These are phyloP conservation scores for Lodderomyces beijingensis DNA, from an alignment of 1,139 yeast species.

Conservation along the genomic window DNA sequence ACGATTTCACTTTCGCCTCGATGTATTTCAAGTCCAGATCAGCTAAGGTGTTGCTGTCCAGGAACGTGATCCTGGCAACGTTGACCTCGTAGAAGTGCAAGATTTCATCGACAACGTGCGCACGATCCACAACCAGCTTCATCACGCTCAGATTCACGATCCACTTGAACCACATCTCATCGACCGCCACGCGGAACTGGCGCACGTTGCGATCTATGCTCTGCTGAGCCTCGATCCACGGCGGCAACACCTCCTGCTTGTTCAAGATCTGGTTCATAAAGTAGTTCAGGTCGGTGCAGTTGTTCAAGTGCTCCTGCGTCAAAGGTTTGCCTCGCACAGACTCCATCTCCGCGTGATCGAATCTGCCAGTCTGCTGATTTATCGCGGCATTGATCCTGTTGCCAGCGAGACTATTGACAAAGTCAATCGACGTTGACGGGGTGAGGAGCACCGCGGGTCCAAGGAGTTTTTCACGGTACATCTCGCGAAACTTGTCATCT, in stretches of 20 bases:
- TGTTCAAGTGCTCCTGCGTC: conserved; percentile 55
- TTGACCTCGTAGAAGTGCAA: conserved; percentile 10
- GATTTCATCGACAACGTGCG: conserved; percentile 15
- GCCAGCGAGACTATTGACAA: conserved; percentile 65
- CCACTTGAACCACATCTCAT: conserved; percentile 39
- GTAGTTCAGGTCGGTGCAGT: conserved; percentile 41
- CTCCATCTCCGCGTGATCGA: conserved; percentile 43
- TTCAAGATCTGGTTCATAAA: conserved; percentile 54
- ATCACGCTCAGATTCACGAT: conserved; percentile 22
- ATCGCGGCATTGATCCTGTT: conserved; percentile 71
- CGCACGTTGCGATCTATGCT: conserved; percentile 46
- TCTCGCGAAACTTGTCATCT: conserved; percentile 55
- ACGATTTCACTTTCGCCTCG: conserved; percentile 36
- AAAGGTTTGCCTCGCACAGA: conserved; percentile 61
- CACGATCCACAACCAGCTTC: conserved; percentile 14
- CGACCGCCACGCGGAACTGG: conserved; percentile 42
- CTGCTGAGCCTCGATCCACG: conserved; percentile 83
- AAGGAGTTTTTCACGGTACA: conserved; percentile 58
- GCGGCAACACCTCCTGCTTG: conserved; percentile 76
- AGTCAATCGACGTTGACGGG: conserved; percentile 29
- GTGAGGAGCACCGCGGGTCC: conserved; percentile 48
- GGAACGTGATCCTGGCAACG: conserved; percentile 4
- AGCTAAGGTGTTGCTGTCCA: conserved; percentile 6
- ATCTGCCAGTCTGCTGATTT: conserved; percentile 57
- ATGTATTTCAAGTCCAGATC: conserved; percentile 27